Percentiles rank a stretch among this genome's conserved stretches.
Conservation (phyloP, 1,139 yeast genomes). For the Citeromyces hawaiiensis region DNA sequence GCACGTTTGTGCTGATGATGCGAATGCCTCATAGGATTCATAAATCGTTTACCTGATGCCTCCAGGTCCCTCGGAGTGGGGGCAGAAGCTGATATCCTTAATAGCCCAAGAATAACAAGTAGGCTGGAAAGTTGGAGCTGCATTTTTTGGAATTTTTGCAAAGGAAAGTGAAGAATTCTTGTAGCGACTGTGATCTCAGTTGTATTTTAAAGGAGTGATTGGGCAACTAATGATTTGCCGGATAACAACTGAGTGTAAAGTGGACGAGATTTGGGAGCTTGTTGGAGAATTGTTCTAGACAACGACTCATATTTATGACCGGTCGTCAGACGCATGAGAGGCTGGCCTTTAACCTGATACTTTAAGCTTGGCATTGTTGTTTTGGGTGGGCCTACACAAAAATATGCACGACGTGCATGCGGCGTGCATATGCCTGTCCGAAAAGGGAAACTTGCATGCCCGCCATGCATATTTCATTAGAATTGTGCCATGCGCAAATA, state of each 20-base stretch:
- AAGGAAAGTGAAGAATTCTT: background rate
- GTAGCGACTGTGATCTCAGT: background rate
- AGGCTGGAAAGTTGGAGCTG: background rate
- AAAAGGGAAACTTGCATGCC: background rate
- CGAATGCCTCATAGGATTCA: slow-evolving; percentile 21
- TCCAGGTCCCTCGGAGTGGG: slow-evolving; percentile 19
- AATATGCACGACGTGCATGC: background rate
- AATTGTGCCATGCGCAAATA: no score
- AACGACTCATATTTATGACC: background rate
- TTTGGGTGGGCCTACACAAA: background rate
- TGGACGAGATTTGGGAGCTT: background rate
- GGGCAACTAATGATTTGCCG: background rate
- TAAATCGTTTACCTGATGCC: slow-evolving; percentile 22
- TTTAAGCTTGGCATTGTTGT: background rate
- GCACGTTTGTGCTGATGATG: slow-evolving; percentile 73
- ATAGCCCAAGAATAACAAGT: background rate
- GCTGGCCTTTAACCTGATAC: background rate
- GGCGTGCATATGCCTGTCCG: background rate
- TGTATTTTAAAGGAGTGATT: background rate
- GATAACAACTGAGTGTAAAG: background rate
- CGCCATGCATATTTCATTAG: background rate
- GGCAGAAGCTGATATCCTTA: slow-evolving; percentile 20
- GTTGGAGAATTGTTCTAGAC: background rate
- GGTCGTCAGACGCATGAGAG: background rate
- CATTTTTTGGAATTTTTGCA: background rate